Evolutionary conservation across 1,284 basidiomycete genomes (phyloP).

Genomic region (Taiwanofungus camphoratus): DNA sequence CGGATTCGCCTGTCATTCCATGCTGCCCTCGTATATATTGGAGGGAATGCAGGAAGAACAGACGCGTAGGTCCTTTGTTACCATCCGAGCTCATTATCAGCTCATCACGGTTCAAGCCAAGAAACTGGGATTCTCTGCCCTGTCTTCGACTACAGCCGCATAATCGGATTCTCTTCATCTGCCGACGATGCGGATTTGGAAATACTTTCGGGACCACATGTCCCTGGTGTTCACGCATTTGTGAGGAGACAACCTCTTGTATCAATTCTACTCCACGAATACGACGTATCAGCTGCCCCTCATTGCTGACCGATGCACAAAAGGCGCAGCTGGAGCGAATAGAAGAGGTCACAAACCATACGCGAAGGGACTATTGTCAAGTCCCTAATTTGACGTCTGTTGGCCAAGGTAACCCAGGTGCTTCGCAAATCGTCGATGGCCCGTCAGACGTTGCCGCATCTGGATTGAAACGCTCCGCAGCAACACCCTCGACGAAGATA

Average conservation of each 20-base stretch:
- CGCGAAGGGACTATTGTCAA: no score
- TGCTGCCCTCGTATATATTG: conserved; percentile 16
- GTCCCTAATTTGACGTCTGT: background rate
- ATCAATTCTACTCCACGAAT: conserved; percentile 18
- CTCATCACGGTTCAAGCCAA: conserved; percentile 18
- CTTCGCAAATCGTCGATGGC: background rate
- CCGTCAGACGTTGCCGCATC: background rate
- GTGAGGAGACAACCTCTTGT: conserved; percentile 34
- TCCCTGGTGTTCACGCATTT: conserved; percentile 51
- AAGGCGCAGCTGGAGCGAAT: conserved; percentile 24
- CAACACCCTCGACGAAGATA: background rate
- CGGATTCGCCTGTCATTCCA: background rate
- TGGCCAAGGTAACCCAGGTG: background rate
- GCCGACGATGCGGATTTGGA: conserved; percentile 43
- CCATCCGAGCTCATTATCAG: conserved; percentile 1
- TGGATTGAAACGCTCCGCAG: conserved; percentile 5
- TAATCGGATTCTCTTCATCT: conserved; percentile 44
- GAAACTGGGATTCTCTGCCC: conserved; percentile 41
- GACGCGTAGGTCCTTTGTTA: conserved; percentile 15
- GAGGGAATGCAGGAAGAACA: conserved; percentile 20
- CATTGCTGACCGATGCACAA: conserved; percentile 27
- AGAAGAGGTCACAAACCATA: conserved; percentile 12
- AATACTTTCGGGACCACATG: conserved; percentile 49
- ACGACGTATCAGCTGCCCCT: conserved; percentile 34
- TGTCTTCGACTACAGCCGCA: conserved; percentile 39